phyloP scores from a whole-genome alignment of 1,139 yeast species.

The Pneumocystis oryctolagi region DNA sequence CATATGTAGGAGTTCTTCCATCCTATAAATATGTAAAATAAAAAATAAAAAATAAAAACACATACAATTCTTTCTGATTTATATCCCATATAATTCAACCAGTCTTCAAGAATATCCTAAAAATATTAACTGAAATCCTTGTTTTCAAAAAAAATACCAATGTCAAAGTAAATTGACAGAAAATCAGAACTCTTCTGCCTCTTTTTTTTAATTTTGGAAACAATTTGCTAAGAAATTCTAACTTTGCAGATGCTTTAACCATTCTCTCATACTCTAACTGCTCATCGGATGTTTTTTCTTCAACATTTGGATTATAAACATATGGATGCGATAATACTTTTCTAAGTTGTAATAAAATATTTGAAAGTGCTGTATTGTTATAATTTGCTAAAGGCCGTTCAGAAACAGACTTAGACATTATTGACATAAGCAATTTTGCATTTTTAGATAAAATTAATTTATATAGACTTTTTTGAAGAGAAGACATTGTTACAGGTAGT shows the following conservation, averaged over 20 bases:
- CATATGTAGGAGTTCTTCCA: slow-evolving; percentile 74
- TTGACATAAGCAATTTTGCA: slow-evolving; percentile 15
- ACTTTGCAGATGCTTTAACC: slow-evolving; percentile 39
- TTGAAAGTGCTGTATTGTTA: slow-evolving; percentile 5
- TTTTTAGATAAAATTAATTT: slow-evolving; percentile 15
- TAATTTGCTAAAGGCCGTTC: slow-evolving; percentile 1
- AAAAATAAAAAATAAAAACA: neutral
- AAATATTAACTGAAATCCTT: slow-evolving; percentile 52
- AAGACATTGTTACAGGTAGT: slow-evolving; percentile 16
- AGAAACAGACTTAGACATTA: slow-evolving; percentile 8
- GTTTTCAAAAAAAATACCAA: slow-evolving; percentile 75
- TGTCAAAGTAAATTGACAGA: slow-evolving; percentile 49
- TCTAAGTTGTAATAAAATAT: slow-evolving; percentile 15
- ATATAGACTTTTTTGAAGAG: slow-evolving; percentile 15
- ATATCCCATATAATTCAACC: slow-evolving; percentile 3
- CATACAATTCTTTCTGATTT: slow-evolving; percentile 7
- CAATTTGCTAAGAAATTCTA: slow-evolving; percentile 58
- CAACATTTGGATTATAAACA: slow-evolving; percentile 14
- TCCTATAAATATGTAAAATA: slow-evolving; percentile 31
- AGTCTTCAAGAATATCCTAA: slow-evolving; percentile 48
- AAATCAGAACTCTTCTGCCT: slow-evolving; percentile 66
- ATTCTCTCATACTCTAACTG: slow-evolving; percentile 9
- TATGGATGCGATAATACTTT: slow-evolving; percentile 17
- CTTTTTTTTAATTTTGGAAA: slow-evolving; percentile 60
- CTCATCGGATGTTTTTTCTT: slow-evolving; percentile 12